Evolutionary conservation across 305 asterid genomes (phyloP), one percentile per base, ranked within the genome.

Genomic region (Fraxinus baroniana): DNA sequence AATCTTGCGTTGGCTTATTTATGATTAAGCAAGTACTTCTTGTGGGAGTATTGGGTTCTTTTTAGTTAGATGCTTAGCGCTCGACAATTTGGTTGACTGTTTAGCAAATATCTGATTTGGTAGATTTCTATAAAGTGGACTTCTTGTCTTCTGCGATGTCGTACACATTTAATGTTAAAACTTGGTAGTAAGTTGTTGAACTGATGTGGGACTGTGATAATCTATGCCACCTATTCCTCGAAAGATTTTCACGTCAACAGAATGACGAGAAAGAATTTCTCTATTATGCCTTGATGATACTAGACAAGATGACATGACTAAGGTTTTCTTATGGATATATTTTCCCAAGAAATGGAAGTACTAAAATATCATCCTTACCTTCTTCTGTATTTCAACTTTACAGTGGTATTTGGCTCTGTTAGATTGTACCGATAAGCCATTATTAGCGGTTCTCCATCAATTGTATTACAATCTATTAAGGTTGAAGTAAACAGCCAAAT

Each of bases 181-280:
- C 35, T 60, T 72, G 41, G 6, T 17, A 36, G 74, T 22, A 74
- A 15, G 39, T 39, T 52, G 24, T n/a, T 17, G 81, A 46, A 74
- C 20, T 66, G 70, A 55, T 76, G 26, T 2, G 36, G 49, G 18
- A 3, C n/a, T 81, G 80, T 70, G 55, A 73, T 82, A 8, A 13
- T 78, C 78, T 41, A 72, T 28, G 24, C 41, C 55, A 46, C 68
- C 55, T 41, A 79, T 81, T 60, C 55, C 60, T 26, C 64, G 44
- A 78, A 39, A 13, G 52, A 74, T 1, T 62, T 83, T 81, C 39
- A n/a, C 79, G n/a, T 76, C 57, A 35, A 76, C 82, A 4, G 84
- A 64, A 39, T 26, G 28, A 13, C 37, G 74, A 9, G 18, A 75
- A 37, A 2, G 0, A 1, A 1, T 9, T 26, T 64, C 33, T 64